Evolutionary conservation across 306 rosid genomes (phyloP).

Genomic region (Benincasa hispida): DNA sequence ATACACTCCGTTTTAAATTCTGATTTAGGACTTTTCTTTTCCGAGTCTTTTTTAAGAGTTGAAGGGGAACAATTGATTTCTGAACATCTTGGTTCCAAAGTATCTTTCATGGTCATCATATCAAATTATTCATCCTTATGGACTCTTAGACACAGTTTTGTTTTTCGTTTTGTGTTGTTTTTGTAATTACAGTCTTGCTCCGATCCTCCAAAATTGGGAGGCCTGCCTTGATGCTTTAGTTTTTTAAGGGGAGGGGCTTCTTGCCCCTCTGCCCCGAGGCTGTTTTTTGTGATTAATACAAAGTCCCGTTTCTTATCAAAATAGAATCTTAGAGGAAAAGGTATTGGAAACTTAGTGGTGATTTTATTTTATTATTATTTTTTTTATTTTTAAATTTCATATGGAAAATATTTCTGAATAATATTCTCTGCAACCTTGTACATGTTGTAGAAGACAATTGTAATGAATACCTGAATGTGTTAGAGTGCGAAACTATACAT

Average conservation of each 20-base stretch:
- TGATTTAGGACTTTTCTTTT: not conserved
- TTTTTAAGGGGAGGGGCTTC: too few relatives aligned
- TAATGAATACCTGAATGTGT: not conserved
- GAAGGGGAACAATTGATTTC: not conserved
- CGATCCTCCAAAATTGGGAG: too few relatives aligned
- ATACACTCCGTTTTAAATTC: not conserved
- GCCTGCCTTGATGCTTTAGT: too few relatives aligned
- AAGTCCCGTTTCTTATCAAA: too few relatives aligned
- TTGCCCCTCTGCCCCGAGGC: too few relatives aligned
- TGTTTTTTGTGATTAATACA: too few relatives aligned
- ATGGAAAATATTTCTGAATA: not conserved
- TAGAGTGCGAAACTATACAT: not conserved
- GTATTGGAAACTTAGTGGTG: not conserved
- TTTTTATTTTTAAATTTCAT: not conserved
- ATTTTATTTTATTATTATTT: too few relatives aligned
- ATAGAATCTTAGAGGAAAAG: not conserved
- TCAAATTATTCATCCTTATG: too few relatives aligned
- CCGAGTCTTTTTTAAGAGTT: not conserved
- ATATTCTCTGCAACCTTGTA: not conserved
- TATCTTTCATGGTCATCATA: not conserved
- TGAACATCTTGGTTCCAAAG: not conserved
- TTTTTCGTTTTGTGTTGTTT: too few relatives aligned
- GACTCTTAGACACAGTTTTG: too few relatives aligned
- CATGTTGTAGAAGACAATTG: not conserved
- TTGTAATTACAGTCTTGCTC: too few relatives aligned